Evolutionary conservation across 2,329 filamentous ascomycete genomes (phyloP).

Genomic region (Pseudogymnoascus sp.): DNA sequence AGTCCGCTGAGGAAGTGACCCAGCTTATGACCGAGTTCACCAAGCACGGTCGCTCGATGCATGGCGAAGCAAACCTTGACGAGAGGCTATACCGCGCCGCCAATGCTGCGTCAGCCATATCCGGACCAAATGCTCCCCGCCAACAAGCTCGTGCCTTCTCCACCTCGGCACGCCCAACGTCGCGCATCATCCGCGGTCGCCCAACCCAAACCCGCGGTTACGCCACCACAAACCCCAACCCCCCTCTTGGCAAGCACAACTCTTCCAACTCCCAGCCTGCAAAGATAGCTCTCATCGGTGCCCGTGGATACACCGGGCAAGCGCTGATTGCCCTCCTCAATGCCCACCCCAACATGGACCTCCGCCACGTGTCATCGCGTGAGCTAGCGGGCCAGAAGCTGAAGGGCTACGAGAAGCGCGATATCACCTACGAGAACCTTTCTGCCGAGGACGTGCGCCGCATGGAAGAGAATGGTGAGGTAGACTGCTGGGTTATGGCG

Average conservation of each 20-base stretch:
- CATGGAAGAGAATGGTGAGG: conserved; percentile 75
- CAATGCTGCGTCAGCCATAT: conserved; percentile 57
- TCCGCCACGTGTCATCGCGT: conserved; percentile 86
- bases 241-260: conserved; percentile 82
- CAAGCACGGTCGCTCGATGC: conserved; percentile 75
- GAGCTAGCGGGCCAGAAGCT: conserved; percentile 84
- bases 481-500: conserved; percentile 98
- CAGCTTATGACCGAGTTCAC: conserved; percentile 81
- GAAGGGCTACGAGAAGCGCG: conserved; percentile 82
- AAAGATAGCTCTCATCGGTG: conserved; percentile 80
- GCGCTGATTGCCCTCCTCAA: conserved; percentile 84
- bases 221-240: conserved; percentile 76
- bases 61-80: conserved; percentile 83
- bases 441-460: conserved; percentile 77
- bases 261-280: conserved; percentile 73
- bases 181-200: conserved; percentile 18
- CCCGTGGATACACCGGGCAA: conserved; percentile 90
- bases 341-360: conserved; percentile 80
- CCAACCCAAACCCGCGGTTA: conserved; percentile 40
- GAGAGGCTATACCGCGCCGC: conserved; percentile 75
- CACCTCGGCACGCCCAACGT: conserved; percentile 43
- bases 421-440: conserved; percentile 89
- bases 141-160: conserved; percentile 66
- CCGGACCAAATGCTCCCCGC: conserved; percentile 42
- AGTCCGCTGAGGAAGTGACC: conserved; percentile 73